Evolutionary conservation across 1,284 basidiomycete genomes (phyloP).

Genomic region (Ustilago loliicola): DNA sequence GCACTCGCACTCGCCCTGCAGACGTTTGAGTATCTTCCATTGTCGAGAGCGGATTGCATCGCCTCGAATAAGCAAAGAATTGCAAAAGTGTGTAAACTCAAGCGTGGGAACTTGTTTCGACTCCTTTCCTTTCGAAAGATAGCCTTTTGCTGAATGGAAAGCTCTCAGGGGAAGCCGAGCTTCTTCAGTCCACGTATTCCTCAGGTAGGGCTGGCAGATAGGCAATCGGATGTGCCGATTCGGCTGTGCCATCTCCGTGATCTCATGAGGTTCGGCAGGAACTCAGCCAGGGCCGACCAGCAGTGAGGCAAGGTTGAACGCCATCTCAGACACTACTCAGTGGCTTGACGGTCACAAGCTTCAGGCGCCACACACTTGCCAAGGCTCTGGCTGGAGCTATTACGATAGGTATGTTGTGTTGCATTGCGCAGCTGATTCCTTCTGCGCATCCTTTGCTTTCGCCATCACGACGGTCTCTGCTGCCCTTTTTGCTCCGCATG

Average conservation of each 20-base stretch:
- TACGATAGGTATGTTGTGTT: not conserved
- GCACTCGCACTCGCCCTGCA: conserved; percentile 19
- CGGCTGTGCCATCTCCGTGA: not conserved
- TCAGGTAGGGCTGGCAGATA: not conserved
- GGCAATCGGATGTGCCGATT: conserved; percentile 18
- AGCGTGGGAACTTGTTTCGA: conserved; percentile 10
- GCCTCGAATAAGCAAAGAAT: conserved; percentile 1
- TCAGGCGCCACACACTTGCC: not conserved
- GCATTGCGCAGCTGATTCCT: not conserved
- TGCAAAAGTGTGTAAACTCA: conserved; percentile 11
- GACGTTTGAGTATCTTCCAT: conserved; percentile 5
- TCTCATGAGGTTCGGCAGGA: not conserved
- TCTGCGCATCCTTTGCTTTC: no score
- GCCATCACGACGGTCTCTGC: conserved; percentile 20
- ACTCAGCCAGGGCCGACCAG: not conserved
- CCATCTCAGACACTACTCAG: not conserved
- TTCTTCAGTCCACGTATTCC: not conserved
- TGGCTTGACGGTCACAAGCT: not conserved
- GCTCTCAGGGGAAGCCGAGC: not conserved
- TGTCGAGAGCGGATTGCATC: not conserved
- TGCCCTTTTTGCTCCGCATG: conserved; percentile 35
- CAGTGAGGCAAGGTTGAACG: not conserved
- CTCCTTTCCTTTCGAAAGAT: not conserved
- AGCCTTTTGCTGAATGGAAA: not conserved
- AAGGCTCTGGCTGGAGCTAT: not conserved